A percentile compares a stretch with the other conserved stretches of the same genome.
These are phyloP conservation scores for Roridomyces roridus DNA, from an alignment of 768 basidiomycete genomes.

Conservation along the genomic window DNA sequence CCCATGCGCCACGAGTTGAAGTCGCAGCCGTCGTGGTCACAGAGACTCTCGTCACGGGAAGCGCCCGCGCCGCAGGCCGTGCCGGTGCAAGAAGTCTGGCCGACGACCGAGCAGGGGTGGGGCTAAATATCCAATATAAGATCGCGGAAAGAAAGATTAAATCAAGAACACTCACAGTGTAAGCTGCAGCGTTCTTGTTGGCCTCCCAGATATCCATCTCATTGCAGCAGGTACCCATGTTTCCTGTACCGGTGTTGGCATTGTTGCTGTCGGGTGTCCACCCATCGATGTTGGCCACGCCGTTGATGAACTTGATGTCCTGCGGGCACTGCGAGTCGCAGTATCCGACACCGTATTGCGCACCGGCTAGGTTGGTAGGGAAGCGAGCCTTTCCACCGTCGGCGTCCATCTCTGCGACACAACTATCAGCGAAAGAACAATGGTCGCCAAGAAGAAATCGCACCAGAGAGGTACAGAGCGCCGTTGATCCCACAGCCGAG, in stretches of 20 bases:
- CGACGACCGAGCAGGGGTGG: no score
- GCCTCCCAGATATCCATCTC: slow-evolving; percentile 58
- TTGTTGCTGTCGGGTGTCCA: slow-evolving; percentile 32
- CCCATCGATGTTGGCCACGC: slow-evolving; percentile 50
- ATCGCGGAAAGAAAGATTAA: slow-evolving; percentile 36
- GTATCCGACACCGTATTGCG: slow-evolving; percentile 31
- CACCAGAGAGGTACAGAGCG: slow-evolving; percentile 56
- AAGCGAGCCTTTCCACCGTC: slow-evolving; percentile 31
- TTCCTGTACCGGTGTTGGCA: slow-evolving; percentile 45
- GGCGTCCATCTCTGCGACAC: no score
- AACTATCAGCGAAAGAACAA: no score
- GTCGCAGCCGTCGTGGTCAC: slow-evolving; percentile 53
- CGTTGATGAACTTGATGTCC: slow-evolving; percentile 56
- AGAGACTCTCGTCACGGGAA: slow-evolving; percentile 16
- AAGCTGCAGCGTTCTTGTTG: slow-evolving; percentile 46
- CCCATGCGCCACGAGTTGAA: slow-evolving; percentile 59
- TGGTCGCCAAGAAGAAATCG: slow-evolving; percentile 40
- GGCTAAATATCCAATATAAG: background rate
- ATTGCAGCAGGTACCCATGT: slow-evolving; percentile 46
- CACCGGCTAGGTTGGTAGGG: no score
- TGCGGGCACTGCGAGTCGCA: slow-evolving; percentile 46
- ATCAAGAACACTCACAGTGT: slow-evolving; percentile 26
- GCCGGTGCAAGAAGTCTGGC: slow-evolving; percentile 41
- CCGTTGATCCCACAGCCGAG: slow-evolving; percentile 66
- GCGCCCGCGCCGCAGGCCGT: slow-evolving; percentile 39